A percentile compares a stretch with the other conserved stretches of the same genome.
phyloP scores from a whole-genome alignment of 305 asterid species.

The Fraxinus velutina region DNA sequence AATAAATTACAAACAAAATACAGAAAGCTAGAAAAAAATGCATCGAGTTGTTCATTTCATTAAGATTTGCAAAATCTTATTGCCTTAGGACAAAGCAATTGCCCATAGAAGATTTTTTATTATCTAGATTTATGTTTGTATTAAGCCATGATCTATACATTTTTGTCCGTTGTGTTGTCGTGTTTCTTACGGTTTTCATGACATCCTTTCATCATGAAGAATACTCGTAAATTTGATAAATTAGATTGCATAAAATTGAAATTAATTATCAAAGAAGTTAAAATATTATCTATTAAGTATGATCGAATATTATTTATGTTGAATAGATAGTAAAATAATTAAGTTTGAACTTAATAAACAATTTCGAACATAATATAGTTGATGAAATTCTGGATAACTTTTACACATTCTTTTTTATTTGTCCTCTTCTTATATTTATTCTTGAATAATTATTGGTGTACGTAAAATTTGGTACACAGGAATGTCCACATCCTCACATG shows the following conservation, averaged over 20 bases:
- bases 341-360: not conserved
- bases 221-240: not conserved
- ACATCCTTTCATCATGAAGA: not conserved
- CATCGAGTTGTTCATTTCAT: not conserved
- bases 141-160: not conserved
- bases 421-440: not conserved
- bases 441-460: too few relatives aligned
- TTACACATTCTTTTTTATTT: not conserved
- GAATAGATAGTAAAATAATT: not conserved
- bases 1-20: not conserved
- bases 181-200: not conserved
- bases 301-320: not conserved
- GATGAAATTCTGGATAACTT: not conserved
- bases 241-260: not conserved
- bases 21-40: not conserved
- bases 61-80: not conserved
- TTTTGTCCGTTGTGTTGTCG: not conserved
- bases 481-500: too few relatives aligned
- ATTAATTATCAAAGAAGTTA: not conserved
- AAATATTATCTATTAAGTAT: not conserved
- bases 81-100: not conserved
- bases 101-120: not conserved
- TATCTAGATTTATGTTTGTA: not conserved
- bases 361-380: not conserved
- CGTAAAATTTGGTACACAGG: too few relatives aligned